These are phyloP conservation scores for Cylindrodendrum hubeiense DNA, from an alignment of 2,329 filamentous ascomycete genomes.

Conservation along the genomic window DNA sequence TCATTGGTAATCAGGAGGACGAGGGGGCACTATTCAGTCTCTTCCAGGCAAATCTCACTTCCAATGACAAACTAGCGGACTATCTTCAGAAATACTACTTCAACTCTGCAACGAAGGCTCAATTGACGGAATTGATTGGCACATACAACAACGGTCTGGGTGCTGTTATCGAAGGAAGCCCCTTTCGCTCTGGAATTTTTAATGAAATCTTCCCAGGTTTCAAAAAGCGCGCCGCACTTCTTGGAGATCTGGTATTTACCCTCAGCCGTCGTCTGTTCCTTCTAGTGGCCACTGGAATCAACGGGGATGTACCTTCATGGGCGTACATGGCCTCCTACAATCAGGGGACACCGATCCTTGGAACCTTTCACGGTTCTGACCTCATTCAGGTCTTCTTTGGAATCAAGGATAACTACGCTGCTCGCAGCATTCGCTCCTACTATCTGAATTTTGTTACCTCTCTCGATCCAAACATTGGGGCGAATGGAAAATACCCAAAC, in stretches of 20 bases:
- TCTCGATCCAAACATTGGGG: conserved; percentile 13
- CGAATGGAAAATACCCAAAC: conserved; percentile 1
- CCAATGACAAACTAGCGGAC: conserved; percentile 61
- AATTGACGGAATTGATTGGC: conserved; percentile 63
- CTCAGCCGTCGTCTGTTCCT: conserved; percentile 58
- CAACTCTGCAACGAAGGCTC: conserved; percentile 48
- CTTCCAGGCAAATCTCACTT: conserved; percentile 69
- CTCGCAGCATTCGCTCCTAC: conserved; percentile 63
- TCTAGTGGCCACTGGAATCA: conserved; percentile 50
- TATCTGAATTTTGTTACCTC: conserved; percentile 64
- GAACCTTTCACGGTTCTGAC: conserved; percentile 73
- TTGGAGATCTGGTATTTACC: conserved; percentile 72
- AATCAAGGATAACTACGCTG: conserved; percentile 61
- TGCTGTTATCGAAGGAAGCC: conserved; percentile 67
- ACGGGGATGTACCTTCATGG: conserved; percentile 65
- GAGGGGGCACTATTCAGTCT: conserved; percentile 75
- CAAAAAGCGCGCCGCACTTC: conserved; percentile 72
- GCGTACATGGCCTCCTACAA: conserved; percentile 72
- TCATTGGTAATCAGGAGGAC: conserved; percentile 74
- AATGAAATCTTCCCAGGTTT: conserved; percentile 75
- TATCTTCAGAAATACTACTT: conserved; percentile 69
- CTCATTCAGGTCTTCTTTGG: conserved; percentile 68
- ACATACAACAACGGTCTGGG: conserved; percentile 64
- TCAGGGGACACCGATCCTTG: conserved; percentile 70
- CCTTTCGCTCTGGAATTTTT: conserved; percentile 67